Evolutionary conservation across 768 basidiomycete species (phyloP).

Genomic region (Kondoa subrosea): DNA sequence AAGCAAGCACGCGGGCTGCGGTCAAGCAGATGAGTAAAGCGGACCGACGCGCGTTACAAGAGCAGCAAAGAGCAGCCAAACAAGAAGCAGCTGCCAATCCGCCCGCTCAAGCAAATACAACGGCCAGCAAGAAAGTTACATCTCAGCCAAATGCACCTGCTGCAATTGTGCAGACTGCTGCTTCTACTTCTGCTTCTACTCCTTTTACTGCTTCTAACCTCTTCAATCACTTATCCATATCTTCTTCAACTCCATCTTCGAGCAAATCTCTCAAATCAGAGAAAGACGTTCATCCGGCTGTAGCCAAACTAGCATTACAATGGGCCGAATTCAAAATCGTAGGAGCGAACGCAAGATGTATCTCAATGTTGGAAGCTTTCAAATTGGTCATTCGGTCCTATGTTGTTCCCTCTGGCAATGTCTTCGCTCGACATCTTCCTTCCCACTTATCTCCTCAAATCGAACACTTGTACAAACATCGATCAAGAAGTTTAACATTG

Average conservation of each 20-base stretch:
- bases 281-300: slow-evolving; percentile 75
- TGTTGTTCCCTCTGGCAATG: slow-evolving; percentile 65
- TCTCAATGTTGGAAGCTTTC: slow-evolving; percentile 77
- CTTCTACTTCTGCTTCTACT: background rate
- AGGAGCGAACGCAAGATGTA: slow-evolving; percentile 88
- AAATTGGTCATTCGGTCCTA: slow-evolving; percentile 90
- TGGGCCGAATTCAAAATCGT: slow-evolving; percentile 83
- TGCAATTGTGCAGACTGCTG: background rate
- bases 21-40: background rate
- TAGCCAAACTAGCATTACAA: slow-evolving; percentile 68
- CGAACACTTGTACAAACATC: slow-evolving; percentile 64
- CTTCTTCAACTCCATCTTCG: no score
- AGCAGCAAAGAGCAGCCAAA: slow-evolving; percentile 3
- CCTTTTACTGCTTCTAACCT: slow-evolving; percentile 8
- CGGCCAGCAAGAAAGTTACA: background rate
- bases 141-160: background rate
- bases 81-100: background rate
- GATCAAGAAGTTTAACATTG: slow-evolving; percentile 85
- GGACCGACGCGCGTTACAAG: background rate
- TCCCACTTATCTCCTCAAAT: slow-evolving; percentile 90
- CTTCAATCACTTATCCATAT: slow-evolving; percentile 26
- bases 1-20: background rate
- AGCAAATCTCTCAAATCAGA: slow-evolving; percentile 53
- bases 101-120: background rate
- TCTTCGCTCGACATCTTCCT: slow-evolving; percentile 64